A percentile compares a stretch with the other conserved stretches of the same genome.
These are phyloP conservation scores for Salix dunnii DNA, from an alignment of 345 rosid genomes.

Conservation along the genomic window DNA sequence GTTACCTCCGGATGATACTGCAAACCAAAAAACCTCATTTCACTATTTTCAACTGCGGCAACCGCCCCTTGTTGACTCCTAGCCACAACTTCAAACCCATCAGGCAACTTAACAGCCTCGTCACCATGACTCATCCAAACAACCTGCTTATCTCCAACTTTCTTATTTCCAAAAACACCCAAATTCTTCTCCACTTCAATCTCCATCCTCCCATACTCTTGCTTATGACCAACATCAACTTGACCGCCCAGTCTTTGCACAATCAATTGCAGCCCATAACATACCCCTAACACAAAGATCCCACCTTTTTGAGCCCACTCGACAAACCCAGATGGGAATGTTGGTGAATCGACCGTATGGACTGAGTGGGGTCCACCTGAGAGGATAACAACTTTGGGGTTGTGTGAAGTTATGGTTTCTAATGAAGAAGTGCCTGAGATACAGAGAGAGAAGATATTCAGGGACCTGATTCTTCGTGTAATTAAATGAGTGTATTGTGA, in stretches of 20 bases:
- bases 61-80: conserved; percentile 75
- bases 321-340: conserved; percentile 64
- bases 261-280: conserved; percentile 82
- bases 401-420: conserved; percentile 45
- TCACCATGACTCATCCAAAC: conserved; percentile 99
- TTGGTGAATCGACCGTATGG: conserved; percentile 63
- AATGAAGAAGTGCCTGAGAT: conserved; percentile 80
- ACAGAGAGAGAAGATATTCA: conserved; percentile 80
- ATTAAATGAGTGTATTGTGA: conserved; percentile 95
- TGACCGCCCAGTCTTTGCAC: conserved; percentile 84
- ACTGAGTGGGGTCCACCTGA: conserved; percentile 98
- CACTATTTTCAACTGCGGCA: conserved; percentile 66
- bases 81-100: conserved; percentile 73
- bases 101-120: conserved; percentile 66
- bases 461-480: conserved; percentile 84
- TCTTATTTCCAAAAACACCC: conserved; percentile 62
- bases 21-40: conserved; percentile 70
- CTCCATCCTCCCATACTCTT: conserved; percentile 98
- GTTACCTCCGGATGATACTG: conserved; percentile 96
- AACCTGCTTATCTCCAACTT: conserved; percentile 62
- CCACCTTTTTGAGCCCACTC: conserved; percentile 67
- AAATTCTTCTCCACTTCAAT: conserved; percentile 49
- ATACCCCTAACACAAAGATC: conserved; percentile 67
- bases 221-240: conserved; percentile 67
- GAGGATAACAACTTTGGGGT: conserved; percentile 78